Evolutionary conservation across 192 early-diverging fungal genomes (phyloP).

Genomic region (Coemansia sp.): DNA sequence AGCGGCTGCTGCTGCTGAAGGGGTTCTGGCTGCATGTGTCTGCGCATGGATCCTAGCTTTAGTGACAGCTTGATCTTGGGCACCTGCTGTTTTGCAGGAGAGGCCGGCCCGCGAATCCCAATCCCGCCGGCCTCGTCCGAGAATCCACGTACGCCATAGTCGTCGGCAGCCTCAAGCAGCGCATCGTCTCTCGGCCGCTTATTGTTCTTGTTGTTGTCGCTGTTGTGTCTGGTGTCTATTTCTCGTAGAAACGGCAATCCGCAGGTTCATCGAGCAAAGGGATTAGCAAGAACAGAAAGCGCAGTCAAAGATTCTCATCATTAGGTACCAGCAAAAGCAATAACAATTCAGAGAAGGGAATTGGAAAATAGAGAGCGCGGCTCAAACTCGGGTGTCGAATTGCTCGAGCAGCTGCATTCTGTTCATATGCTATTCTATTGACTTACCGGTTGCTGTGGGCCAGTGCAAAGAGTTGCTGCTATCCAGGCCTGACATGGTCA

Average conservation of each 20-base stretch:
- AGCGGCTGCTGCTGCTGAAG: neutral
- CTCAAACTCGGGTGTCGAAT: neutral
- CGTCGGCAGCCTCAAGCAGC: constrained; percentile 3
- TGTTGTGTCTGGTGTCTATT: constrained; percentile 11
- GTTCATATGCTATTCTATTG: neutral
- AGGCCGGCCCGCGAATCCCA: neutral
- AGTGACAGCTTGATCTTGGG: constrained; percentile 46
- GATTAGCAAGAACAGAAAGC: neutral
- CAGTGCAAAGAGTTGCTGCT: constrained; percentile 8
- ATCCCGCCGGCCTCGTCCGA: neutral
- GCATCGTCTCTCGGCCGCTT: constrained; percentile 14
- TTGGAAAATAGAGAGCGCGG: neutral
- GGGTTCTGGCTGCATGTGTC: neutral
- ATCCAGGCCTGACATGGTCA: constrained; percentile 3
- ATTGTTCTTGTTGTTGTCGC: too few species aligned
- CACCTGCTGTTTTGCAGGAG: constrained; percentile 11
- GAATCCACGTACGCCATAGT: neutral
- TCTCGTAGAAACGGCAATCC: neutral
- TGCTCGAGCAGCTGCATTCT: neutral
- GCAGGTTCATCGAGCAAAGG: neutral
- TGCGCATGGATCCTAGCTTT: constrained; percentile 31
- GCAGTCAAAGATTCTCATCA: neutral
- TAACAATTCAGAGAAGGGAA: neutral
- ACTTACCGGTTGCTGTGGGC: neutral
- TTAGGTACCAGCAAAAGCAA: neutral